Base-by-base conservation (phyloP, 2,329 filamentous ascomycete species). In the Cyphellophora attinorum region DNA sequence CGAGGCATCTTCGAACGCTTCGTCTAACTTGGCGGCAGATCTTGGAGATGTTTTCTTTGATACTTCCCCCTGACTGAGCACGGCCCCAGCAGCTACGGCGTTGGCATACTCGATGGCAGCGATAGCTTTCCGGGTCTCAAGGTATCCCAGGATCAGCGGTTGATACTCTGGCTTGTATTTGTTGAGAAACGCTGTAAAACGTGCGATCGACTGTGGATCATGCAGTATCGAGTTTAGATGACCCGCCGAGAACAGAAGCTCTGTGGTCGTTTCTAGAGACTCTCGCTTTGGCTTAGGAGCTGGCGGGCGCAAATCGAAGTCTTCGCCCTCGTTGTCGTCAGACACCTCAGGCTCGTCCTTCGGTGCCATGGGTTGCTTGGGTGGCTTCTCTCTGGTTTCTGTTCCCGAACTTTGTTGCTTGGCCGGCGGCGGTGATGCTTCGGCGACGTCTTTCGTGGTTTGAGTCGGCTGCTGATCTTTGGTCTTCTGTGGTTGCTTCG, bases 31-130 rank as follows among this genome's bases (percentile, higher is more conserved):
- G 5, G 60, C 60, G 5, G 59, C 60, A 10, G 44, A 33, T 33
- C 34, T 6, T 32, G 39, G 21, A 8, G n/a, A 8, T 3, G 33
- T 40, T 19, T 32, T 31, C 19, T 34, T 27, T 10, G 15, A 23
- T 11, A 17, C 33, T 4, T 29, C 13, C 3, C 35, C 21, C 13
- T 31, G 32, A 18, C 27, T 19, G 14, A 34, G 27, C 18, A 27
- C 19, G 5, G 48, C 40, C 11, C 47, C 51, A 16, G 57, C 51
- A 5, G 60, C 60, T 30, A 65, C 39, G 1, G 61, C 55, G 43
- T 64, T 65, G 16, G 62, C 62, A 44, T 64, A 66, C 32, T 63
- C 57, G 6, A 65, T 44, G 1, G 62, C 62, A 5, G 54, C 52
- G 27, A 58, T 52, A 1, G 59, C 62, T 41, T 66, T 65, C 35